These are phyloP conservation scores for Exophiala viscosa DNA, from an alignment of 2,329 filamentous ascomycete species.

Conservation along the genomic window DNA sequence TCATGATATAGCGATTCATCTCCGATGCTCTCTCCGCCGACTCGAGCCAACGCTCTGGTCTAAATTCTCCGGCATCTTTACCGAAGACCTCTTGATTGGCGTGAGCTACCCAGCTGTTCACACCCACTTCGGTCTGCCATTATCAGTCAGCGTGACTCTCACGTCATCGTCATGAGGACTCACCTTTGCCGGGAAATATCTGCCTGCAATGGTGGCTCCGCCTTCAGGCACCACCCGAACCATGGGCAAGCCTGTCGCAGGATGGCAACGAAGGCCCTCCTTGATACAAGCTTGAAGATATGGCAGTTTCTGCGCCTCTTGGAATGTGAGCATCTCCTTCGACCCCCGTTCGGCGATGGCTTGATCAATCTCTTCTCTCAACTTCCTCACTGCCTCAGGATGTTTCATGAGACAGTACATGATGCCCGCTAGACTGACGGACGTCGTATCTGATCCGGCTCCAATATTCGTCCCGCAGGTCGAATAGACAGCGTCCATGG, in stretches of 20 bases:
- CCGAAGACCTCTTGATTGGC: constrained; percentile 47
- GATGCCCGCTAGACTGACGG: constrained; percentile 65
- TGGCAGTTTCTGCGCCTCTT: constrained; percentile 60
- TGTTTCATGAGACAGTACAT: constrained; percentile 72
- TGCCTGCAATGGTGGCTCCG: constrained; percentile 42
- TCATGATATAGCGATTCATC: constrained; percentile 40
- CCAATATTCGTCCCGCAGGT: constrained; percentile 26
- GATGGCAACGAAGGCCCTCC: constrained; percentile 72
- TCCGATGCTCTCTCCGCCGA: constrained; percentile 40
- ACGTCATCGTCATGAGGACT: neutral
- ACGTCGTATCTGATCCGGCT: constrained; percentile 77
- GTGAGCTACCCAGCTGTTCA: constrained; percentile 46
- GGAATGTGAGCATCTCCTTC: constrained; percentile 46
- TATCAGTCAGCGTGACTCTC: neutral
- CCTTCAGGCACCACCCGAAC: constrained; percentile 60
- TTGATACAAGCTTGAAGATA: constrained; percentile 76
- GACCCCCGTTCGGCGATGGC: constrained; percentile 34
- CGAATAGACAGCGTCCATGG: constrained; percentile 30
- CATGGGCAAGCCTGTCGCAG: constrained; percentile 66
- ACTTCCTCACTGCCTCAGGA: constrained; percentile 35
- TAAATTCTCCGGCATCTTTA: constrained; percentile 52
- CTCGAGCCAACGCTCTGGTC: constrained; percentile 68
- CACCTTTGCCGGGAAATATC: constrained; percentile 40
- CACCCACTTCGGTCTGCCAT: constrained; percentile 36
- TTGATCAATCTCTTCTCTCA: constrained; percentile 23